Evolutionary conservation across 2,329 filamentous ascomycete species (phyloP).

Genomic region (Proliferodiscus dingleyae): DNA sequence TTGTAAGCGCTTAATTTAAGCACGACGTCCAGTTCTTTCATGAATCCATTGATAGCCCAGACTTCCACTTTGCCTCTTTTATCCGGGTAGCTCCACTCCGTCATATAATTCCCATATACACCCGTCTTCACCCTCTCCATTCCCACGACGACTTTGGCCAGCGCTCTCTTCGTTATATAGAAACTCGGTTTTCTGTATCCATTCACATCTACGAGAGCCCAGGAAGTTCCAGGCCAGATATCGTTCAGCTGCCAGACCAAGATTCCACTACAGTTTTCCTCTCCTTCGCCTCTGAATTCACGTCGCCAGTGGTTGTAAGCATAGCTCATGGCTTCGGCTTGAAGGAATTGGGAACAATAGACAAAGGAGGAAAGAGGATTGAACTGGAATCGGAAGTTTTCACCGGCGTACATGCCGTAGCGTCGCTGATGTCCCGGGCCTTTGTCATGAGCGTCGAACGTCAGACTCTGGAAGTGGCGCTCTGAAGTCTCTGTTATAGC

Average conservation of each 20-base stretch:
- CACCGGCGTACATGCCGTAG: slow-evolving; percentile 35
- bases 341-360: slow-evolving; percentile 28
- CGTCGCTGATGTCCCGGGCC: slow-evolving; percentile 48
- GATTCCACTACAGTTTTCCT: slow-evolving; percentile 51
- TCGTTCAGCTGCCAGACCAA: slow-evolving; percentile 68
- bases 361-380: slow-evolving; percentile 24
- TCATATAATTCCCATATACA: slow-evolving; percentile 14
- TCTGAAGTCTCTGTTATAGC: slow-evolving; percentile 43
- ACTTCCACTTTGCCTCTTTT: slow-evolving; percentile 14
- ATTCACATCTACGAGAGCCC: slow-evolving; percentile 60
- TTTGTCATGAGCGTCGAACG: slow-evolving; percentile 52
- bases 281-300: slow-evolving; percentile 19
- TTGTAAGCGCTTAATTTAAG: slow-evolving; percentile 49
- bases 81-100: slow-evolving; percentile 11
- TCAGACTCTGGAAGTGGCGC: slow-evolving; percentile 45
- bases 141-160: slow-evolving; percentile 27
- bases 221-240: slow-evolving; percentile 63
- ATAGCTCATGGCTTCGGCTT: slow-evolving; percentile 29
- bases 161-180: slow-evolving; percentile 46
- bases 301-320: slow-evolving; percentile 28
- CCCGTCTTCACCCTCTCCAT: slow-evolving; percentile 21
- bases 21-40: slow-evolving; percentile 9
- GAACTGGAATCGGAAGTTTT: slow-evolving; percentile 29
- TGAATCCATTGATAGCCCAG: slow-evolving; percentile 21
- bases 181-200: slow-evolving; percentile 46